Conservation (phyloP, 2,329 filamentous ascomycete species). For the Fusarium denticulatum region DNA sequence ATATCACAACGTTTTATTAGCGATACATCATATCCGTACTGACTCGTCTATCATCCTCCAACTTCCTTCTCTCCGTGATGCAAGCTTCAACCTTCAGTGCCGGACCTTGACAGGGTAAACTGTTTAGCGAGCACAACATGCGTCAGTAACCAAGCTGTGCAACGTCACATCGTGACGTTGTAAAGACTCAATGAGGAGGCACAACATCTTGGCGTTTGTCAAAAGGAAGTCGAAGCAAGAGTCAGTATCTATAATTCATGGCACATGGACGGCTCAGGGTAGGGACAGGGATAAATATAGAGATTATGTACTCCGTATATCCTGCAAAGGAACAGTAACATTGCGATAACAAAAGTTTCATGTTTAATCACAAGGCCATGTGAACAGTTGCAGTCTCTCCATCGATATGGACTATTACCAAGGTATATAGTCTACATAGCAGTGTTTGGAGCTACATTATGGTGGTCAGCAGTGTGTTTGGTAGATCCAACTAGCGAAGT, state of each 20-base stretch:
- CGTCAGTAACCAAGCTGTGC: neutral
- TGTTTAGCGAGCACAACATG: neutral
- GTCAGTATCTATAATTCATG: neutral
- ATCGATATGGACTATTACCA: neutral
- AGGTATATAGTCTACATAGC: neutral
- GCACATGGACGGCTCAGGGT: slow-evolving; percentile 6
- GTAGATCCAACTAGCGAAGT: neutral
- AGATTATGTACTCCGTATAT: neutral
- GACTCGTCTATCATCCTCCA: neutral
- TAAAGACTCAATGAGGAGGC: neutral
- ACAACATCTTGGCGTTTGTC: neutral
- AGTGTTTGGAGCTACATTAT: neutral
- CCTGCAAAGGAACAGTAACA: neutral
- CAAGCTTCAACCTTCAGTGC: neutral
- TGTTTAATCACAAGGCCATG: neutral
- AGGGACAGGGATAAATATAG: neutral
- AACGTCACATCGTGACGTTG: slow-evolving; percentile 18
- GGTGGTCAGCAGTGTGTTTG: neutral
- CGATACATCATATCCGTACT: neutral
- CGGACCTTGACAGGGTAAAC: neutral
- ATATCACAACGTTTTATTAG: neutral
- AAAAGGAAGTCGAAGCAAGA: neutral
- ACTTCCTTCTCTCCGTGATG: too few species aligned
- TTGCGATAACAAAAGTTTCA: slow-evolving; percentile 8
- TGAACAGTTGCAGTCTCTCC: neutral